These are phyloP conservation scores for Ilex aquifolium DNA, from an alignment of 257 asterid species.

Conservation along the genomic window DNA sequence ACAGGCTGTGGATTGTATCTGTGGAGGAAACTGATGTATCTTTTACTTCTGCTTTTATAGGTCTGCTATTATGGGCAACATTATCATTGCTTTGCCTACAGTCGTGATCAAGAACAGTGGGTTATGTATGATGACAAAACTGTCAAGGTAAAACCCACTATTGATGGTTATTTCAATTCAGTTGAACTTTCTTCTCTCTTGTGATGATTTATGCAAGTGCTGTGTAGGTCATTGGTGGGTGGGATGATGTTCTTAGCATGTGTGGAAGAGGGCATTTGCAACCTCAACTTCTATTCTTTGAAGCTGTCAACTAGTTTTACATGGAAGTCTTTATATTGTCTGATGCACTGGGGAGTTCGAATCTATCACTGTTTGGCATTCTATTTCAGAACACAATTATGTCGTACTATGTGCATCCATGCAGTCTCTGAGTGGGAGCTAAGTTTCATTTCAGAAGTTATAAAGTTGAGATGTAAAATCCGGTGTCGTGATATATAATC, in stretches of 20 bases:
- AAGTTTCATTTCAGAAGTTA: constrained; percentile 15
- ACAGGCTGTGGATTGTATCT: constrained; percentile 2
- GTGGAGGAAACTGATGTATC: no score
- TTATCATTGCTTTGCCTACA: constrained; percentile 91
- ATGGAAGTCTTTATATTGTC: constrained; percentile 14
- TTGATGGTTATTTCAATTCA: constrained; percentile 5
- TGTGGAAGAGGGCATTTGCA: constrained; percentile 94
- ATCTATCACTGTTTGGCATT: constrained; percentile 13
- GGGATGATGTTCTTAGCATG: constrained; percentile 79
- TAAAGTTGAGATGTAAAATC: constrained; percentile 14
- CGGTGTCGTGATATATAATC: constrained; percentile 28
- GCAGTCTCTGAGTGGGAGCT: constrained; percentile 12
- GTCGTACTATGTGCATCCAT: constrained; percentile 12
- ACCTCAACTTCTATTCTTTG: constrained; percentile 89
- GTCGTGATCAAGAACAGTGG: constrained; percentile 70
- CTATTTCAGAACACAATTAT: constrained; percentile 18
- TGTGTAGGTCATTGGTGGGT: constrained; percentile 69
- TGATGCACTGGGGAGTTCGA: constrained; percentile 13
- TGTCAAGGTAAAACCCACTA: constrained; percentile 57
- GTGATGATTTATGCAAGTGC: constrained; percentile 3
- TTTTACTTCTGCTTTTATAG: constrained; percentile 12
- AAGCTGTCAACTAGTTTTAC: constrained; percentile 57
- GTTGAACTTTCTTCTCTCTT: not conserved
- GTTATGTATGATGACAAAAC: constrained; percentile 91
- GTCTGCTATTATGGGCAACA: constrained; percentile 89